Evolutionary conservation across 2,329 filamentous ascomycete species (phyloP).

Genomic region (Hymenotorrendiella dingleyae): DNA sequence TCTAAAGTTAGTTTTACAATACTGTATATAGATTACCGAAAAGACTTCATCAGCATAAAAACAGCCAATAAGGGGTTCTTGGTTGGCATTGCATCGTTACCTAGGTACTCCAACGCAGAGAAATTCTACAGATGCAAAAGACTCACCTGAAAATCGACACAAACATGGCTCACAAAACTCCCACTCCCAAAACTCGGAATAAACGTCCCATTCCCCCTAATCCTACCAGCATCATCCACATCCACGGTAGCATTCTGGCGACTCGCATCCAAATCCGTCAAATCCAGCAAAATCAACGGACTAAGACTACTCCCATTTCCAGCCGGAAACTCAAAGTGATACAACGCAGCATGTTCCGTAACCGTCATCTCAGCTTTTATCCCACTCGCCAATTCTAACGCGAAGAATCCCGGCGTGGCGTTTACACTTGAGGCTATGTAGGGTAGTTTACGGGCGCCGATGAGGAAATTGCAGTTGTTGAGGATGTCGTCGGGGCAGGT

Average conservation of each 20-base stretch:
- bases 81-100: too few relatives aligned
- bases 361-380: slow-evolving; percentile 62
- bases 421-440: slow-evolving; percentile 42
- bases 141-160: slow-evolving; percentile 63
- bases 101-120: too few relatives aligned
- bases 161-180: slow-evolving; percentile 55
- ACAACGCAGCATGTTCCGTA: slow-evolving; percentile 57
- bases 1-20: too few relatives aligned
- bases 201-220: slow-evolving; percentile 57
- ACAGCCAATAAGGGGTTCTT: too few relatives aligned
- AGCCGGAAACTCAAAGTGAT: slow-evolving; percentile 56
- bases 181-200: slow-evolving; percentile 60
- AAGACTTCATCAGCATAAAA: too few relatives aligned
- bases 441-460: slow-evolving; percentile 35
- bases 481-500: slow-evolving; percentile 56
- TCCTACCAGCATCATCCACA: slow-evolving; percentile 53
- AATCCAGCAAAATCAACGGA: slow-evolving; percentile 60
- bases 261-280: slow-evolving; percentile 58
- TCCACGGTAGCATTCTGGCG: slow-evolving; percentile 49
- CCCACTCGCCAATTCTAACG: slow-evolving; percentile 49
- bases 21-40: too few relatives aligned
- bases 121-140: too few relatives aligned
- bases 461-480: slow-evolving; percentile 56
- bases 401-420: slow-evolving; percentile 60
- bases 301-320: slow-evolving; percentile 27